Conservation (phyloP, 2,329 filamentous ascomycete species). For the Epichloe bromicola region DNA sequence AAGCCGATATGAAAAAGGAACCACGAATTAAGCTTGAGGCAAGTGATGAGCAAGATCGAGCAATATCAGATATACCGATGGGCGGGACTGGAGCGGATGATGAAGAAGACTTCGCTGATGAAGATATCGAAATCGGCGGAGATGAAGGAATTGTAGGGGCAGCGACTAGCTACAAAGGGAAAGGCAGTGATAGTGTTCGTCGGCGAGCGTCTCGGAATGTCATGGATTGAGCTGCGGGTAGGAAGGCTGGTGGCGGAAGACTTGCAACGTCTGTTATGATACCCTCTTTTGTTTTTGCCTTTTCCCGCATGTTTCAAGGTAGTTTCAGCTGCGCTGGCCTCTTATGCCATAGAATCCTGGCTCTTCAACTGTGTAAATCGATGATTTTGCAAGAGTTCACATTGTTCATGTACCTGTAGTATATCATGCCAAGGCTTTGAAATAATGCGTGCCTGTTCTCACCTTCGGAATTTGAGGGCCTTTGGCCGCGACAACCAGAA, state of each 20-base stretch:
- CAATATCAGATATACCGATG: constrained; percentile 21
- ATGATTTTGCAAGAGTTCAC: not conserved
- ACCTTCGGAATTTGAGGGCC: too few relatives aligned
- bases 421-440: too few relatives aligned
- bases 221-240: constrained; percentile 7
- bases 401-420: too few relatives aligned
- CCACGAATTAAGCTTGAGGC: constrained; percentile 23
- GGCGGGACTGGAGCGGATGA: constrained; percentile 32
- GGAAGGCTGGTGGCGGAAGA: not conserved
- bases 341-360: not conserved
- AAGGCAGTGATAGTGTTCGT: constrained; percentile 18
- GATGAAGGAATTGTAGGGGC: constrained; percentile 32
- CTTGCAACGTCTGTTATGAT: not conserved
- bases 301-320: not conserved
- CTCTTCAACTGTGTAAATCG: not conserved
- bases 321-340: not conserved
- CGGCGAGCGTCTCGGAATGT: constrained; percentile 17
- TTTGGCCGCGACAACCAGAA: too few relatives aligned
- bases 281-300: not conserved
- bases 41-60: constrained; percentile 12
- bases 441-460: too few relatives aligned
- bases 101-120: constrained; percentile 28
- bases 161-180: constrained; percentile 40
- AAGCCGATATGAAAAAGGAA: constrained; percentile 28
- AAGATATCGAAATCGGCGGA: constrained; percentile 16